Percentiles rank a stretch among this genome's conserved stretches.
Conservation (phyloP, 148 eudicot genomes). For the Nepenthes gracilis region DNA sequence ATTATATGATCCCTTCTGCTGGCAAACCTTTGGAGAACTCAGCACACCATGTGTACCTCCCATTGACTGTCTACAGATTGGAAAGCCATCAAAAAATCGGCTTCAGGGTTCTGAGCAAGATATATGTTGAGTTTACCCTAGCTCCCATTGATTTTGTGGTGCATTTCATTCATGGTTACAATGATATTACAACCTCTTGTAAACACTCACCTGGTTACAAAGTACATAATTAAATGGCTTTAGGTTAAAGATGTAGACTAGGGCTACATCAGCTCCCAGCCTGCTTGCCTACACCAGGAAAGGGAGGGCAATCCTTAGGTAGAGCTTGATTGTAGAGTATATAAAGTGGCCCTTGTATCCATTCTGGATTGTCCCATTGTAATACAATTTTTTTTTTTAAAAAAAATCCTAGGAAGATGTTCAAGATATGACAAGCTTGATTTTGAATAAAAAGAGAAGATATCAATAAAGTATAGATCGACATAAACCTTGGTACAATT, state of each 20-base stretch:
- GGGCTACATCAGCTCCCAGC: too few relatives aligned
- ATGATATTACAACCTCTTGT: constrained; percentile 19
- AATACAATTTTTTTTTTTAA: constrained; percentile 9
- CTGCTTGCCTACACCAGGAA: too few relatives aligned
- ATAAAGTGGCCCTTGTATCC: background rate
- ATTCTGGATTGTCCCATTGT: constrained; percentile 15
- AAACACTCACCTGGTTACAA: too few relatives aligned
- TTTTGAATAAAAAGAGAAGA: too few relatives aligned
- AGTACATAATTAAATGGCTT: too few relatives aligned
- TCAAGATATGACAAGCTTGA: too few relatives aligned
- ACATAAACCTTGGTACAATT: too few relatives aligned
- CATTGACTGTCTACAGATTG: constrained; percentile 48
- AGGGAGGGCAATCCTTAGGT: too few relatives aligned
- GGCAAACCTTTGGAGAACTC: constrained; percentile 75
- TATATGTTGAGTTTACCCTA: constrained; percentile 29
- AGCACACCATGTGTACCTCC: constrained; percentile 59
- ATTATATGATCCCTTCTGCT: constrained; percentile 66
- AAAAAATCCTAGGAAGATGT: too few relatives aligned
- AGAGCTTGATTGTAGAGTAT: too few relatives aligned
- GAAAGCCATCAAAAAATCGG: constrained; percentile 54
- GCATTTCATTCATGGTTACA: constrained; percentile 15
- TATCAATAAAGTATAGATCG: too few relatives aligned
- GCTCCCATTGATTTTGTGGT: background rate
- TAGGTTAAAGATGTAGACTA: too few relatives aligned
- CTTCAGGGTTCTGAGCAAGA: constrained; percentile 44